Conservation (phyloP, 768 basidiomycete species). For the Crepidotus variabilis region DNA sequence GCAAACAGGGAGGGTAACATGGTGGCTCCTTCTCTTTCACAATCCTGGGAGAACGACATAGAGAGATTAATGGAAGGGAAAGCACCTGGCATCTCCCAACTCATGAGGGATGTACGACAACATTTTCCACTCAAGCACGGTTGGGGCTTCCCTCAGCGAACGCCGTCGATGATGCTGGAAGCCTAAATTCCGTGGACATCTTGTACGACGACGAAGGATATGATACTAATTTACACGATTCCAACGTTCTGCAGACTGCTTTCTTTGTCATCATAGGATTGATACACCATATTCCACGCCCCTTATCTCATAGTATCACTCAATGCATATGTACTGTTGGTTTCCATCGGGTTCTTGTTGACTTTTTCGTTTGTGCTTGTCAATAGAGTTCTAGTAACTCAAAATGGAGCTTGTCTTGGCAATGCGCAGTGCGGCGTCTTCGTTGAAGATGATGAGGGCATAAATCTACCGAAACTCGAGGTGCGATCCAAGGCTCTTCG, state of each 20-base stretch:
- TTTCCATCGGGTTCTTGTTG: not conserved
- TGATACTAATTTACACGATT: not conserved
- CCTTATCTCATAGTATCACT: not conserved
- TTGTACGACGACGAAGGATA: not conserved
- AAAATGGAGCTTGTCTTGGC: too few species aligned
- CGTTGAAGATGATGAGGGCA: too few species aligned
- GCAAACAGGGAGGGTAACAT: conserved; percentile 75
- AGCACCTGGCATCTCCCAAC: conserved; percentile 27
- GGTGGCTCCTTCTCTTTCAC: conserved; percentile 72
- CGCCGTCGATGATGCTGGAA: conserved; percentile 33
- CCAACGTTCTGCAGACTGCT: not conserved
- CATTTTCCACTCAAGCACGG: conserved; percentile 73
- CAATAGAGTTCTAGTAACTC: not conserved
- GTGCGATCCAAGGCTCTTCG: too few species aligned
- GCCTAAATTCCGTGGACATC: not conserved
- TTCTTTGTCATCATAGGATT: not conserved
- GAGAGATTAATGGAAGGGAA: conserved; percentile 62
- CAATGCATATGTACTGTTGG: not conserved
- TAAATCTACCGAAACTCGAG: too few species aligned
- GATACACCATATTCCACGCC: not conserved
- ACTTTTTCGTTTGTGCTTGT: not conserved
- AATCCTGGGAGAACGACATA: conserved; percentile 64
- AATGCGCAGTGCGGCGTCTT: too few species aligned
- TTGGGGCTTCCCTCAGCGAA: conserved; percentile 48
- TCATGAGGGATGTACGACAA: conserved; percentile 45